phyloP scores from a whole-genome alignment of 2,329 filamentous ascomycete genomes.

The Cladophialophora bantiana region DNA sequence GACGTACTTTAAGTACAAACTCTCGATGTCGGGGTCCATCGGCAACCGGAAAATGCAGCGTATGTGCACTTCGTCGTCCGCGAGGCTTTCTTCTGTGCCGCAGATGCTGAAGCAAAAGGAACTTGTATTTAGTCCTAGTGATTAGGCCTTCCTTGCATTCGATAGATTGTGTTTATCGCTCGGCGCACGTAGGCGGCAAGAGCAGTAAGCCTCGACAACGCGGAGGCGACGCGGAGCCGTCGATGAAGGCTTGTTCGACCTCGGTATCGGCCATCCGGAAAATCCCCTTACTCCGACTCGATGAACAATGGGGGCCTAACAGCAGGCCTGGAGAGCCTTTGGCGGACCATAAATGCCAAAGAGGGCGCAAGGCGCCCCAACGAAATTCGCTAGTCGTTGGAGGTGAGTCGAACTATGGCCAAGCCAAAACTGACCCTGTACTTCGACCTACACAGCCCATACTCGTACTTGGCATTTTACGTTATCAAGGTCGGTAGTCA shows the following conservation, averaged over 20 bases:
- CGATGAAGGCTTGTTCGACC: not conserved
- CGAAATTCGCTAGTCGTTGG: not conserved
- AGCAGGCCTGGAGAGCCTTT: not conserved
- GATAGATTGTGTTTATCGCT: not conserved
- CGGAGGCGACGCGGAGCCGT: conserved; percentile 13
- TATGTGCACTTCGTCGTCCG: not conserved
- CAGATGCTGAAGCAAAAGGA: not conserved
- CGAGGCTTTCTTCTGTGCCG: not conserved
- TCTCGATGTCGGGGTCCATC: conserved; percentile 9
- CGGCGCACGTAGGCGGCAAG: not conserved
- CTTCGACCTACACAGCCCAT: conserved; percentile 66
- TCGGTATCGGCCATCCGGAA: not conserved
- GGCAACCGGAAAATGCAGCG: not conserved
- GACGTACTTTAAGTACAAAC: conserved; percentile 21
- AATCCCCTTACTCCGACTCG: not conserved
- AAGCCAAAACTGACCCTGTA: conserved; percentile 62
- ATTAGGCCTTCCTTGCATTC: not conserved
- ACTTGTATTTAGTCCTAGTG: not conserved
- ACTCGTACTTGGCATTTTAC: conserved; percentile 66
- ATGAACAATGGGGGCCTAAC: not conserved
- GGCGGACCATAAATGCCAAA: not conserved
- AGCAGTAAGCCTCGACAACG: not conserved
- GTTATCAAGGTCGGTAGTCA: conserved; percentile 56
- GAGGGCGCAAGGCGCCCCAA: not conserved
- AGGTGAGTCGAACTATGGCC: conserved; percentile 48